A percentile compares a stretch with the other conserved stretches of the same genome.
phyloP scores from a whole-genome alignment of 345 rosid genomes.

The Syzygium jambos region DNA sequence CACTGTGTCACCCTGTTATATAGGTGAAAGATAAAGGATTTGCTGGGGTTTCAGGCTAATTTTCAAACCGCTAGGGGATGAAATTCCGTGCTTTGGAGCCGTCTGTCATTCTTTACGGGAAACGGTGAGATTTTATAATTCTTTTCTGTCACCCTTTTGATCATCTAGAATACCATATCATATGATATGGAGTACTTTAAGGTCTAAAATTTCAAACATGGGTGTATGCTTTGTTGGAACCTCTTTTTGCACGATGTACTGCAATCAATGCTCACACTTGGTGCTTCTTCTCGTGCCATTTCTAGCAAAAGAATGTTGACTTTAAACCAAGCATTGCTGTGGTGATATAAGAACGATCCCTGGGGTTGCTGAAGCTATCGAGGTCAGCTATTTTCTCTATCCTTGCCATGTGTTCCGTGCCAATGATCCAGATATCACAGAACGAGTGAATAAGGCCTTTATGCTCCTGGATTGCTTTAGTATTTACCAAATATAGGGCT shows the following conservation, averaged over 20 bases:
- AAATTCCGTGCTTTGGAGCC: slow-evolving; percentile 90
- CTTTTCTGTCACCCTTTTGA: not conserved
- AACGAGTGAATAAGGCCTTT: not conserved
- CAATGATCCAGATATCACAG: not conserved
- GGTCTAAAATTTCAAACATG: not conserved
- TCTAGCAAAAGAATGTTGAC: slow-evolving; percentile 62
- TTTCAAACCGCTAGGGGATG: slow-evolving; percentile 74
- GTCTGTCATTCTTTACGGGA: slow-evolving; percentile 66
- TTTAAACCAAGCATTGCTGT: slow-evolving; percentile 66
- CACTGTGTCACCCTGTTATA: slow-evolving; percentile 1
- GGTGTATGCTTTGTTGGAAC: not conserved
- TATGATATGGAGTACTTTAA: not conserved
- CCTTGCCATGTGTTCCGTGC: not conserved
- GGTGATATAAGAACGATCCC: slow-evolving; percentile 81
- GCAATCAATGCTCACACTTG: not conserved
- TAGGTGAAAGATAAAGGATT: slow-evolving; percentile 87
- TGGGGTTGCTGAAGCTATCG: slow-evolving; percentile 75
- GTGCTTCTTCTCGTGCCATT: not conserved
- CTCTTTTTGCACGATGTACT: not conserved
- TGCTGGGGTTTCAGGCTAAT: slow-evolving; percentile 90
- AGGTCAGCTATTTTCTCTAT: slow-evolving; percentile 34
- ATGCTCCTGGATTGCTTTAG: not conserved
- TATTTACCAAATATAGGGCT: too few relatives aligned
- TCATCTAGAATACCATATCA: not conserved
- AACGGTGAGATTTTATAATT: slow-evolving; percentile 29